A percentile compares a stretch with the other conserved stretches of the same genome.
These are phyloP conservation scores for Diphasiastrum complanatum DNA, from an alignment of 83 land plant species.

Conservation along the genomic window DNA sequence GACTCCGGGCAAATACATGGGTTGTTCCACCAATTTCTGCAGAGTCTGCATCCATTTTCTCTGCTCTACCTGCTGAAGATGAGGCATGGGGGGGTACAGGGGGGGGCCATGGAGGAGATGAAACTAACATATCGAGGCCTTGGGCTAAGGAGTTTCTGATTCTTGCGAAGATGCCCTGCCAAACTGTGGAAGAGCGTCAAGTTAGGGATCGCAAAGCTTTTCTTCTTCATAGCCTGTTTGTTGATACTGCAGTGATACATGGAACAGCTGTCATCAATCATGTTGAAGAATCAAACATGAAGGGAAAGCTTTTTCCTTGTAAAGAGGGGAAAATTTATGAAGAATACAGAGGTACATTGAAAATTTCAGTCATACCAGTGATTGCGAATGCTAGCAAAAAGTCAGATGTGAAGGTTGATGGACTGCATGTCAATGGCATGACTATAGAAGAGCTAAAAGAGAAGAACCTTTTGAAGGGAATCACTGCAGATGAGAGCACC, in stretches of 20 bases:
- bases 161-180: conserved; percentile 74
- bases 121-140: conserved; percentile 31
- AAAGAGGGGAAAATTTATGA: conserved; percentile 22
- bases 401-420: conserved; percentile 40
- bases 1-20: conserved; percentile 87
- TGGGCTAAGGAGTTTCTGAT: conserved; percentile 74
- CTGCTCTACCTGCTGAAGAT: conserved; percentile 71
- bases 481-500: conserved; percentile 88
- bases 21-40: conserved; percentile 70
- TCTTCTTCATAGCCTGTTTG: conserved; percentile 67
- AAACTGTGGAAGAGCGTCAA: conserved; percentile 78
- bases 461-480: conserved; percentile 67
- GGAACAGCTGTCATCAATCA: conserved; percentile 18
- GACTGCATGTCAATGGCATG: conserved; percentile 21
- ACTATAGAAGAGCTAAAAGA: conserved; percentile 35
- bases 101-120: conserved; percentile 68
- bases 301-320: not conserved
- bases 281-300: not conserved
- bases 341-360: conserved; percentile 54
- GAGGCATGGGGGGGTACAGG: conserved; percentile 86
- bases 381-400: conserved; percentile 48
- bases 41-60: conserved; percentile 54
- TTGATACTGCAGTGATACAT: conserved; percentile 54
- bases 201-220: conserved; percentile 79
- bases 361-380: conserved; percentile 44